These are phyloP conservation scores for Diaporthe velutina DNA, from an alignment of 2,329 filamentous ascomycete species.

Conservation along the genomic window DNA sequence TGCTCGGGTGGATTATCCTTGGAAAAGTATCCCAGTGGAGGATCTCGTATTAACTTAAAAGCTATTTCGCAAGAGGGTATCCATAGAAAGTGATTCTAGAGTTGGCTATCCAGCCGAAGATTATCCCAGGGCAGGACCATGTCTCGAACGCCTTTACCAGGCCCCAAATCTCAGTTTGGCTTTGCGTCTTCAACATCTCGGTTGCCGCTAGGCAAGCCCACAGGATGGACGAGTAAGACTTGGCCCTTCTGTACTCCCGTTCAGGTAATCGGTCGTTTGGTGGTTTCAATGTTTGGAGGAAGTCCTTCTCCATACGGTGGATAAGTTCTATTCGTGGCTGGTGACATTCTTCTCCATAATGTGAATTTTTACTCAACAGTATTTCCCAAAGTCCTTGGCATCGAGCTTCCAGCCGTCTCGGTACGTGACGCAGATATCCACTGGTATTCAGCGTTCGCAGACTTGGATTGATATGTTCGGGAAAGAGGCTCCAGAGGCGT, in stretches of 20 bases:
- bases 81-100: too few relatives aligned
- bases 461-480: conserved; percentile 9
- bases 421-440: not conserved
- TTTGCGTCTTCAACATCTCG: not conserved
- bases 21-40: too few relatives aligned
- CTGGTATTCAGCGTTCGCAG: not conserved
- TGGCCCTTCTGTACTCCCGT: not conserved
- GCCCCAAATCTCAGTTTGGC: not conserved
- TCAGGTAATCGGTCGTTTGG: not conserved
- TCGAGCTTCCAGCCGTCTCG: not conserved
- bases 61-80: too few relatives aligned
- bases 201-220: not conserved
- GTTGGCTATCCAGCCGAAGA: too few relatives aligned
- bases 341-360: not conserved
- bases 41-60: too few relatives aligned
- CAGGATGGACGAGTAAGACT: not conserved
- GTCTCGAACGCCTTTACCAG: not conserved
- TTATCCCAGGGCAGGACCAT: not conserved
- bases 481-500: conserved; percentile 14
- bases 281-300: not conserved
- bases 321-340: not conserved
- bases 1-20: too few relatives aligned
- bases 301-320: not conserved
- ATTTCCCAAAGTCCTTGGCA: not conserved
- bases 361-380: not conserved